These are phyloP conservation scores for Candida palmyrensis DNA, from an alignment of 805 yeast species.

Conservation along the genomic window DNA sequence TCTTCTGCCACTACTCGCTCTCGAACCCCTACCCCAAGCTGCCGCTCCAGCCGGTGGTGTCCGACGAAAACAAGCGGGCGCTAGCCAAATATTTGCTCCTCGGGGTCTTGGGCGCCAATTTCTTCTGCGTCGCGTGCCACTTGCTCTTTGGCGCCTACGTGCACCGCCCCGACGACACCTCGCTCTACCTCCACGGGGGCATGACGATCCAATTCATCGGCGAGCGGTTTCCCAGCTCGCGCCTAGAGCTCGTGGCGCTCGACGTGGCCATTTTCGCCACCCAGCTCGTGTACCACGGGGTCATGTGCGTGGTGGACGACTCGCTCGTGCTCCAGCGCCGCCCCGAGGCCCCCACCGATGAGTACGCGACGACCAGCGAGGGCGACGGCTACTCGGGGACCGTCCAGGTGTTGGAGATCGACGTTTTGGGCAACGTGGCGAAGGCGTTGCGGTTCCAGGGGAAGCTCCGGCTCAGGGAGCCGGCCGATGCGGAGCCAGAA, in stretches of 20 bases:
- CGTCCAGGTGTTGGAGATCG: constrained; percentile 24
- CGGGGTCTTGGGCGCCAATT: constrained; percentile 18
- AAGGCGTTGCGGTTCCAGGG: constrained; percentile 9
- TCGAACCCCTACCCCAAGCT: constrained; percentile 24
- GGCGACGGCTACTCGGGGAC: constrained; percentile 39
- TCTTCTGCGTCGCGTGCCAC: constrained; percentile 20
- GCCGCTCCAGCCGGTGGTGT: constrained; percentile 6
- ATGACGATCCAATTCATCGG: constrained; percentile 35
- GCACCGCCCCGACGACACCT: neutral
- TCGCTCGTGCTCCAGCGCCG: constrained; percentile 17
- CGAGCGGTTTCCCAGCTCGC: constrained; percentile 24
- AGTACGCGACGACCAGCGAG: constrained; percentile 11
- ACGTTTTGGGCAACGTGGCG: constrained; percentile 14
- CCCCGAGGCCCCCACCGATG: too few relatives aligned
- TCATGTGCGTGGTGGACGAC: constrained; percentile 29
- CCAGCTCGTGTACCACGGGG: constrained; percentile 28
- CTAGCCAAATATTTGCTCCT: constrained; percentile 22
- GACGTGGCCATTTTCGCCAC: constrained; percentile 21
- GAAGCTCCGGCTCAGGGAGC: constrained; percentile 6
- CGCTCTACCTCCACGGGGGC: constrained; percentile 25
- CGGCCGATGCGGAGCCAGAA: too few relatives aligned
- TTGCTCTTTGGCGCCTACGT: constrained; percentile 21
- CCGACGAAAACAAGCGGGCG: constrained; percentile 24
- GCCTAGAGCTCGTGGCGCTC: constrained; percentile 19
- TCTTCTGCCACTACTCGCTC: constrained; percentile 22